phyloP scores from a whole-genome alignment of 768 basidiomycete genomes.

The Coprinopsis strossmayeri region DNA sequence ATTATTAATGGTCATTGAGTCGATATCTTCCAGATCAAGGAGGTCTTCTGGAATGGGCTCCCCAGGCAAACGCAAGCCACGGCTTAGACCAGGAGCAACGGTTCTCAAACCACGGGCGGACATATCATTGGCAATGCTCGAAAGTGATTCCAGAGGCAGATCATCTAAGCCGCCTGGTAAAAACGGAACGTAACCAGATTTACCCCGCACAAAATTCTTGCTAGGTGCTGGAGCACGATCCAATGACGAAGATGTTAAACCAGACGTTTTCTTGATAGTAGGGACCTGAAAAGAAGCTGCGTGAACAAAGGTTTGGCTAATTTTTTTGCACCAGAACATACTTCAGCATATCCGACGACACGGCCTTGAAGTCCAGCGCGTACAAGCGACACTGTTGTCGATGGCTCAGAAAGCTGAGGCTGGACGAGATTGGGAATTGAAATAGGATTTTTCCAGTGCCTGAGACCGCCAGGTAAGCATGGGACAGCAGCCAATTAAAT shows the following conservation, averaged over 20 bases:
- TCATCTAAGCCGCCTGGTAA: conserved; percentile 90
- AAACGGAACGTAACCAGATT: conserved; percentile 90
- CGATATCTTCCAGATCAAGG: conserved; percentile 26
- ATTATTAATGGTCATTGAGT: conserved; percentile 6
- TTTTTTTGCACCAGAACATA: conserved; percentile 19
- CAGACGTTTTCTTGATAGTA: conserved; percentile 51
- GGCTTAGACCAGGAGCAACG: conserved; percentile 75
- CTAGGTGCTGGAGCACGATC: conserved; percentile 77
- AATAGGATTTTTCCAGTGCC: conserved; percentile 66
- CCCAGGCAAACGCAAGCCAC: conserved; percentile 69
- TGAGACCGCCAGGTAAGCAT: conserved; percentile 23
- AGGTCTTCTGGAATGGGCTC: conserved; percentile 45
- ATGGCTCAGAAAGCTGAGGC: conserved; percentile 63
- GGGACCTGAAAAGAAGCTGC: conserved; percentile 36
- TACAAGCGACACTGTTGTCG: conserved; percentile 67
- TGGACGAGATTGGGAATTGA: conserved; percentile 58
- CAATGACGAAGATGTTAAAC: conserved; percentile 79
- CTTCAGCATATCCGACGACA: conserved; percentile 79
- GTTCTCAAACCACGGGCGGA: conserved; percentile 48
- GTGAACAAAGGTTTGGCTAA: not conserved
- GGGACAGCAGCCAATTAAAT: conserved; percentile 9
- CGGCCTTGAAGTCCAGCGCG: conserved; percentile 75
- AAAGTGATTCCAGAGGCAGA: conserved; percentile 29
- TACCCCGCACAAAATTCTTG: conserved; percentile 86
- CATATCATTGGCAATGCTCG: conserved; percentile 21